Evolutionary conservation across 495 filamentous ascomycete species (phyloP).

Genomic region (Tuber microsphaerosporum): DNA sequence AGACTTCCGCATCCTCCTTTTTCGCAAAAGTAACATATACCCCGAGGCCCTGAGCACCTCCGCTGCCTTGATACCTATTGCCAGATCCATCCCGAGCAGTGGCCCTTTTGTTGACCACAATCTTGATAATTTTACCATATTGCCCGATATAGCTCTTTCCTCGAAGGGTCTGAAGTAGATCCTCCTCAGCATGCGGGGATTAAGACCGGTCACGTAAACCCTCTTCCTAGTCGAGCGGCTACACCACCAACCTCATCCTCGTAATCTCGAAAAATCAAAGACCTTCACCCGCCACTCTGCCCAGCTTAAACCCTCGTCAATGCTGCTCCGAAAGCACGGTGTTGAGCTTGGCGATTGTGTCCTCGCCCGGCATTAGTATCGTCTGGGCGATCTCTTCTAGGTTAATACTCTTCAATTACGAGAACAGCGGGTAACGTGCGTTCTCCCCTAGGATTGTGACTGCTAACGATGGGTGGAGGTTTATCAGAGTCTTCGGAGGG

Average conservation of each 20-base stretch:
- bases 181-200: slow-evolving; percentile 83
- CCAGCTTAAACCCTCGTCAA: slow-evolving; percentile 40
- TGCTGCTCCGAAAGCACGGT: slow-evolving; percentile 44
- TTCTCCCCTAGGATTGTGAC: slow-evolving; percentile 46
- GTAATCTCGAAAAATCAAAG: slow-evolving; percentile 40
- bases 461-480: slow-evolving; percentile 45
- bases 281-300: slow-evolving; percentile 44
- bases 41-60: slow-evolving; percentile 62
- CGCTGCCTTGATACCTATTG: slow-evolving; percentile 13
- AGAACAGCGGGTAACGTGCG: slow-evolving; percentile 44
- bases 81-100: slow-evolving; percentile 36
- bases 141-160: slow-evolving; percentile 91
- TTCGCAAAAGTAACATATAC: slow-evolving; percentile 94
- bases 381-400: slow-evolving; percentile 44
- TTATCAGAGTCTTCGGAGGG: slow-evolving; percentile 44
- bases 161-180: slow-evolving; percentile 76
- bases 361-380: slow-evolving; percentile 32
- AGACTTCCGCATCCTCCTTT: slow-evolving; percentile 76
- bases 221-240: too few relatives aligned
- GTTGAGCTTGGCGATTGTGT: slow-evolving; percentile 39
- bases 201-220: slow-evolving; percentile 93
- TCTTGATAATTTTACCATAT: slow-evolving; percentile 97
- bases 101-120: slow-evolving; percentile 86
- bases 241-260: too few relatives aligned
- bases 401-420: slow-evolving; percentile 46